These are phyloP conservation scores for Pelargonium nanum DNA, from an alignment of 345 rosid species.

Conservation along the genomic window DNA sequence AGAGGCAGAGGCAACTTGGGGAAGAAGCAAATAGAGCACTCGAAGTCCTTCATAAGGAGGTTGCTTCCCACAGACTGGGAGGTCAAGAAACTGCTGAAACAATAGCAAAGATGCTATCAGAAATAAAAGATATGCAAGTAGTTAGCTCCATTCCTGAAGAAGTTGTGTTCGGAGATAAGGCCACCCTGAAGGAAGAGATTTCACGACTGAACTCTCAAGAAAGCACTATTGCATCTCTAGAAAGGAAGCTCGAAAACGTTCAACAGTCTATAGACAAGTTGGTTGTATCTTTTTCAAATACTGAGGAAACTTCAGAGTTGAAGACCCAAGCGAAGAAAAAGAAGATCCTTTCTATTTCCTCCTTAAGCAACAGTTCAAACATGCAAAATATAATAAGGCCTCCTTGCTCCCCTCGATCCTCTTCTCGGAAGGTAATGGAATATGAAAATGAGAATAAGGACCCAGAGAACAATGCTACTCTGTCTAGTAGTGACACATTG, in stretches of 20 bases:
- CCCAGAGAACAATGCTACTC: slow-evolving; percentile 38
- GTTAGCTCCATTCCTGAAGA: slow-evolving; percentile 44
- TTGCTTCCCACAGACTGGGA: slow-evolving; percentile 66
- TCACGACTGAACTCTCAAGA: slow-evolving; percentile 68
- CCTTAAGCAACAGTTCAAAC: slow-evolving; percentile 61
- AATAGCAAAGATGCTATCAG: slow-evolving; percentile 69
- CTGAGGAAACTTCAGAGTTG: slow-evolving; percentile 39
- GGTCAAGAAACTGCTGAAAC: slow-evolving; percentile 71
- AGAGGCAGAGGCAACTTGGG: slow-evolving; percentile 71
- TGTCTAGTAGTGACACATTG: slow-evolving; percentile 19
- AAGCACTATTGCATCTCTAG: slow-evolving; percentile 49
- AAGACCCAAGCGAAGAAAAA: slow-evolving; percentile 59
- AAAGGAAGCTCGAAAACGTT: slow-evolving; percentile 81
- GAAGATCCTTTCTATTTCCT: slow-evolving; percentile 57
- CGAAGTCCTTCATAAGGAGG: slow-evolving; percentile 88
- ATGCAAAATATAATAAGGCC: slow-evolving; percentile 64
- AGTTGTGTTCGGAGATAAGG: slow-evolving; percentile 32
- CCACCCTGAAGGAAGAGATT: slow-evolving; percentile 75
- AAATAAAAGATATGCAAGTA: slow-evolving; percentile 73
- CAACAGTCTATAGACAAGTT: slow-evolving; percentile 78
- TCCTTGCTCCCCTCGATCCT: slow-evolving; percentile 77
- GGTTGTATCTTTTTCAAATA: slow-evolving; percentile 44
- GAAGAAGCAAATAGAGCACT: slow-evolving; percentile 89
- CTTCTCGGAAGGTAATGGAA: slow-evolving; percentile 43
- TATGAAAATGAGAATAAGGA: slow-evolving; percentile 58